Conservation (phyloP, 73 alveolate genomes). For the Blepharisma japonicum region DNA sequence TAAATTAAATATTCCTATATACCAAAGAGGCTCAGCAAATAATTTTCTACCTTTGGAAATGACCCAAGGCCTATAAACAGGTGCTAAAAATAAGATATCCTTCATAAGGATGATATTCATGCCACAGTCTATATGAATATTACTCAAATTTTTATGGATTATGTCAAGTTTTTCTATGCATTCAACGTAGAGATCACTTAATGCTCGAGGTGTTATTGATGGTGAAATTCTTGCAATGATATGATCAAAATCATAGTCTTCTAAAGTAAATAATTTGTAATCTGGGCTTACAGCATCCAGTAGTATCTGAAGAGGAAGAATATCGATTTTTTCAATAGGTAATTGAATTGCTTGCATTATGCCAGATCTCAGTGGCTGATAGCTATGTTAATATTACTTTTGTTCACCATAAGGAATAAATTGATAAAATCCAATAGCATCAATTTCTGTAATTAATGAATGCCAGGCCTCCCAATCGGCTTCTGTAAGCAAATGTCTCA, state of each 20-base stretch:
- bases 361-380: not conserved
- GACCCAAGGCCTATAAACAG: not conserved
- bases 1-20: not conserved
- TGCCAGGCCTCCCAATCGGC: constrained; percentile 2
- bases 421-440: not conserved
- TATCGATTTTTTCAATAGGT: not conserved
- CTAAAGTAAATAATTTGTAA: not conserved
- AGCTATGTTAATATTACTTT: not conserved
- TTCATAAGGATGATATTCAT: not conserved
- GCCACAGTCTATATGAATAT: constrained; percentile 4
- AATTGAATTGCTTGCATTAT: not conserved
- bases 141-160: not conserved
- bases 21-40: not conserved
- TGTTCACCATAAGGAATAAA: not conserved
- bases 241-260: not conserved
- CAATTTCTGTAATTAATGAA: not conserved
- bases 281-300: not conserved
- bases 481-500: not conserved
- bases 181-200: not conserved
- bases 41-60: not conserved
- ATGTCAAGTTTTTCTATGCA: not conserved
- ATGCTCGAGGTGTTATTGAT: not conserved
- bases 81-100: not conserved
- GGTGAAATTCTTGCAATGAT: not conserved
- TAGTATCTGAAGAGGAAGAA: not conserved